Evolutionary conservation across 805 yeast genomes (phyloP), one percentile per base, ranked within the genome.

Genomic region (Candida quercuum): DNA sequence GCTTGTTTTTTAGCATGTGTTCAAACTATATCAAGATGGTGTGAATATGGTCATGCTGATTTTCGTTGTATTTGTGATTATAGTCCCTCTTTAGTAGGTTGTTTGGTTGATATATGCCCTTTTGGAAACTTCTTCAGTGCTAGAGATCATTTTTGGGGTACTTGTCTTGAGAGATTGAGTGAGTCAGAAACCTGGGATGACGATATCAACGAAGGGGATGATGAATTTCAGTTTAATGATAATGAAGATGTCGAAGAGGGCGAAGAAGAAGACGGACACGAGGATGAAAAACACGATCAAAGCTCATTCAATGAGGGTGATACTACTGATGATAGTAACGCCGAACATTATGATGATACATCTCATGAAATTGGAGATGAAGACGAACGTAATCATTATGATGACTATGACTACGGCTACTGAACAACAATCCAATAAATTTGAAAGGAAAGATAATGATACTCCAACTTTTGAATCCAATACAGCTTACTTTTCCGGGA

Each of bases 1-100:
- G 74, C 76, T 9, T 72, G 78, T 45, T 66, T 71, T 43, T 45
- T 71, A 15, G 46, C 65, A 26, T 72, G 78, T 48, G 43, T 67
- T 28, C 60, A 59, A 37, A 62, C 52, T 16, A 51, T 69, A 6
- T 45, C 74, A 11, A 51, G 52, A 20, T 40, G 55, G 43, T 68
- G 74, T 44, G 53, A 54, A 3, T 33, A 37, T 2, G 45, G 38
- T 4, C 68, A 61, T 24, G 36, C 48, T 4, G 72, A 71, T 50
- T 41, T 71, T 35, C 49, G 53, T 10, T 66, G 74, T 42, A 38
- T 70, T 37, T 71, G 76, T 47, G 49, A 52, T 16, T 58, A 57
- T 28, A 61, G 61, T 34, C 62, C 62, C 10, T 48, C 65, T 6
- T 41, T 72, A 14, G 49, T 69, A 18, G 71, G 68, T 5, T 72